Conservation (phyloP, 73 alveolate species). For the Tetrahymena thermophila region DNA sequence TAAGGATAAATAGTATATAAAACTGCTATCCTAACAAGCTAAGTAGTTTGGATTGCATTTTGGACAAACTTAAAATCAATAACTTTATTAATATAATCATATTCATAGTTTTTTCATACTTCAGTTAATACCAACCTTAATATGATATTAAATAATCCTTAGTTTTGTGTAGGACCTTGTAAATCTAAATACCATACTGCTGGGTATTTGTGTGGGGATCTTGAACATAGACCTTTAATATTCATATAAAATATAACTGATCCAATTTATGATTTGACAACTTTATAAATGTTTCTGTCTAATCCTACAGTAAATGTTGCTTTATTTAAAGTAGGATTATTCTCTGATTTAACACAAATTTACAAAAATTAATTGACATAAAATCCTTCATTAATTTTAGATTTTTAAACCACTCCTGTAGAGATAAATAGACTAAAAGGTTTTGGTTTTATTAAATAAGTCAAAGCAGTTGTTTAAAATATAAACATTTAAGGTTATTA, state of each 20-base stretch:
- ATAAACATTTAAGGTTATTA: not conserved
- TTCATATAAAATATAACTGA: not conserved
- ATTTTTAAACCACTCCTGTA: not conserved
- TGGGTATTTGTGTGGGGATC: not conserved
- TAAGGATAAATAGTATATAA: not conserved
- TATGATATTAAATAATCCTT: not conserved
- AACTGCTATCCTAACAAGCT: not conserved
- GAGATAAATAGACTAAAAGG: not conserved
- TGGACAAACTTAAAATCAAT: not conserved
- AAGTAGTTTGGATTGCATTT: not conserved
- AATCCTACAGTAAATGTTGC: not conserved
- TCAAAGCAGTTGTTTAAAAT: not conserved
- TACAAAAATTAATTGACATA: not conserved
- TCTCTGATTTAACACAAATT: not conserved
- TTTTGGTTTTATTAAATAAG: not conserved
- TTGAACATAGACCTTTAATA: not conserved
- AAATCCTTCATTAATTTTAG: not conserved
- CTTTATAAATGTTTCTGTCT: not conserved
- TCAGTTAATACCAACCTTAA: not conserved
- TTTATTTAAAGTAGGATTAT: not conserved
- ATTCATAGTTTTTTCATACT: not conserved
- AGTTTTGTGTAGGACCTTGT: not conserved
- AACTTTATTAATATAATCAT: not conserved
- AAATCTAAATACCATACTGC: not conserved
- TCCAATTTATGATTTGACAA: not conserved